Evolutionary conservation across 352 stramenopile genomes (phyloP), one percentile per base, ranked within the genome.

Genomic region (Globisporangium sylvaticum): DNA sequence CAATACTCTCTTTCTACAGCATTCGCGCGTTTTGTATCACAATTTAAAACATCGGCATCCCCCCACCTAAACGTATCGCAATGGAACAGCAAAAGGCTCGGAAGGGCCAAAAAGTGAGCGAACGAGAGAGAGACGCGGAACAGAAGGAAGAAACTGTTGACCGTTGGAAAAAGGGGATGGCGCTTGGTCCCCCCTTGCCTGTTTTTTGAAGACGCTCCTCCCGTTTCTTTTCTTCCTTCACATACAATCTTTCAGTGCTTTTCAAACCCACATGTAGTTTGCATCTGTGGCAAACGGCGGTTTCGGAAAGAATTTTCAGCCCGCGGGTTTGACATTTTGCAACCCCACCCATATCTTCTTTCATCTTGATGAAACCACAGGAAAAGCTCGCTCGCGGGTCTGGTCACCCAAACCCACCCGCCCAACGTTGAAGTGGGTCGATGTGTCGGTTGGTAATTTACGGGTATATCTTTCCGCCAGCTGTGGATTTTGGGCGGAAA

Each of bases 391-490:
- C 18, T 50, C 15, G 6, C 42, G 42, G 42, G 42, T 50, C 5
- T 22, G 39, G 1, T 10, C 4, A n/a, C 0, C 15, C 24, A 15
- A 25, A 29, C 29, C 54, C 18, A 44, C 18, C 54, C 22, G 42
- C 42, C 8, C 54, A 22, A 56, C 32, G 54, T 59, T 59, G 53
- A 59, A 59, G 53, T 59, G 53, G 22, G 54, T 59, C 32, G 53
- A 59, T 42, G 53, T 59, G 53, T 27, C 54, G 54, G 54, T 59
- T 59, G 29, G 54, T 59, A 42, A 59, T 59, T 44, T 59, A 59
- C 54, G 5, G 7, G 18, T 59, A 59, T 59, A 64, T 64, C 39
- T 64, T 64, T 56, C 59, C 54, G 27, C 20, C 29, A 18, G 22
- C 29, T 22, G n/a, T 27, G 27, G 27, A n/a, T 15, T 62, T 54